Conservation (phyloP, 176 grass and related monocot species). For the Oryza australiensis region DNA sequence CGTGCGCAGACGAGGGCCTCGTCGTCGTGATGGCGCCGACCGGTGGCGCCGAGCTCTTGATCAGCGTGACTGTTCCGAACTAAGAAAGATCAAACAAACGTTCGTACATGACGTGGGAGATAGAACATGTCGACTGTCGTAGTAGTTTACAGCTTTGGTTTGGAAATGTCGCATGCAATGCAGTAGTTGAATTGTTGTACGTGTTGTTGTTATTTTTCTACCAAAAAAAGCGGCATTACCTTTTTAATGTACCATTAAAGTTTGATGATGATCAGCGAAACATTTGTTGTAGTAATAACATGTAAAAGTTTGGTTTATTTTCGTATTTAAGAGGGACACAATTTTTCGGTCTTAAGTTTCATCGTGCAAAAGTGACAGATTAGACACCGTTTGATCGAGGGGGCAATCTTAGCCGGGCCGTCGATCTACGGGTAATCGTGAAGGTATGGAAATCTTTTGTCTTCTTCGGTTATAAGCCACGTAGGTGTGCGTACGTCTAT, state of each 20-base stretch:
- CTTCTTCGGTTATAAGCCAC: neutral
- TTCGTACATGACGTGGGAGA: neutral
- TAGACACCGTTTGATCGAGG: neutral
- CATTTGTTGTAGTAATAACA: neutral
- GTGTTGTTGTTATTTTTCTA: neutral
- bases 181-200: neutral
- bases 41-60: constrained; percentile 23
- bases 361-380: neutral
- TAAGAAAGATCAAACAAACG: neutral
- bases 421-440: neutral
- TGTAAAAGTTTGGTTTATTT: neutral
- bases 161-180: neutral
- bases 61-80: constrained; percentile 45
- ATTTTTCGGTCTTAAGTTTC: neutral
- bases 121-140: too few species aligned
- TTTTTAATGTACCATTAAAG: neutral
- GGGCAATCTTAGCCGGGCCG: neutral
- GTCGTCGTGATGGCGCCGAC: constrained; percentile 49
- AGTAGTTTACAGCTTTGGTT: neutral
- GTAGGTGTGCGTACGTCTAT: neutral
- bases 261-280: neutral
- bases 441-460: neutral
- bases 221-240: neutral
- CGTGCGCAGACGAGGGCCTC: constrained; percentile 39
- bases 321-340: neutral